Base-by-base conservation (phyloP, 192 early-diverging fungal genomes). In the Backusella liffmaniae region DNA sequence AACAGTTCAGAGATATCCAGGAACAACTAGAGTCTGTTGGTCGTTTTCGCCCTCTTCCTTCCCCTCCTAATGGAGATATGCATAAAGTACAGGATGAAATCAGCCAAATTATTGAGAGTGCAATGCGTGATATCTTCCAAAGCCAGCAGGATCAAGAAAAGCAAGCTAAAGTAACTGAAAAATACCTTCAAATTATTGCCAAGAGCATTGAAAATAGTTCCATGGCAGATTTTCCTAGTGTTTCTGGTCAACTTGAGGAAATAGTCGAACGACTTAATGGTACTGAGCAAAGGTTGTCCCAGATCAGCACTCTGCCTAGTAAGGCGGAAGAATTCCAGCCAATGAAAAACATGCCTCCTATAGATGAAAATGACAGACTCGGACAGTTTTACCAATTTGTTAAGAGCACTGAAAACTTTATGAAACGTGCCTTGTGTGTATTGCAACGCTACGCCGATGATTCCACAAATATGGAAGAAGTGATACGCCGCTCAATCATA, bases 181-280 rank as follows among this genome's bases (percentile, higher is more conserved):
- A 81, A 9, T 65, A 72, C 0, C 74, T 81, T 59, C 80, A 81
- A 32, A 73, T 77, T 37, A 68, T 81, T 15, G 42, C 67, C 12
- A 53, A 75, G 16, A 73, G 77, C 36, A 72, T 81, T 29, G 72
- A 77, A 29, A 56, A 74, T 10, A 72, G 67, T 29, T 39, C 66
- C 5, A 72, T 81, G 21, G 73, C 80, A 2, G 80, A 81, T 44
- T 30, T 81, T 13, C 67, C 80, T 39, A 73, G 46, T 16, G 30
- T 75, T 26, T 68, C 73, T 32, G 23, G 70, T 3, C 80, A 77
- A 13, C 13, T 81, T 21, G 80, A 77, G 26, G 73, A 70, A 4
- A 46, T 77, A 30, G 59, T 81, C 2, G 80, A 81, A 29, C 53
- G 76, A 3, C 59, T 81, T 1, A 66, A 32, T 21, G 34, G 36